Evolutionary conservation across 768 basidiomycete genomes (phyloP).

Genomic region (Artomyces pyxidatus): DNA sequence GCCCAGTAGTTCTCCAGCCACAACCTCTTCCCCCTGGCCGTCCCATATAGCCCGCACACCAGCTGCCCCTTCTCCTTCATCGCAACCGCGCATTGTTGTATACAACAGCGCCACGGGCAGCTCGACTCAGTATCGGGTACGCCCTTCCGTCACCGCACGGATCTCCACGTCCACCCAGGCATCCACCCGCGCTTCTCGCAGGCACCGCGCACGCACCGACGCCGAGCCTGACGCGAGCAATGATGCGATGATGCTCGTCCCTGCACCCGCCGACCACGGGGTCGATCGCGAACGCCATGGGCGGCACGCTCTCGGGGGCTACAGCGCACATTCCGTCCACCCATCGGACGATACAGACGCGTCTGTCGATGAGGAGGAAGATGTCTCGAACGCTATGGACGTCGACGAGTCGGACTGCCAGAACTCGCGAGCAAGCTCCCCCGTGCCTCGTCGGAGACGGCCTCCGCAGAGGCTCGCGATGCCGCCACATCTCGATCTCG

Average conservation of each 20-base stretch:
- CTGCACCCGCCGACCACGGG: conserved; percentile 43
- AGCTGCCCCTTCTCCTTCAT: neutral
- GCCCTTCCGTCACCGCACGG: neutral
- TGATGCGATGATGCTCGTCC: conserved; percentile 33
- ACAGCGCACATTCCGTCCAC: conserved; percentile 31
- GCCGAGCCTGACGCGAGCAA: conserved; percentile 20
- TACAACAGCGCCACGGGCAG: neutral
- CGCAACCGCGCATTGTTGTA: conserved; percentile 2
- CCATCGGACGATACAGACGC: neutral
- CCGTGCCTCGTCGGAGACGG: conserved; percentile 19
- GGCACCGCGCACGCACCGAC: neutral
- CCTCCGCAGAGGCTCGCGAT: conserved; percentile 1
- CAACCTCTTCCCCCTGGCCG: neutral
- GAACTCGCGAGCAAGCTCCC: conserved; percentile 39
- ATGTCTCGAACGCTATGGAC: conserved; percentile 17
- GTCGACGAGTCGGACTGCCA: conserved; percentile 43
- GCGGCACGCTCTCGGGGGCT: conserved; percentile 43
- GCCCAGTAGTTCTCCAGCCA: too few species aligned
- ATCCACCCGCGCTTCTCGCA: conserved; percentile 5
- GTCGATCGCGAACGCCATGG: conserved; percentile 56
- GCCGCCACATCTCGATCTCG: conserved; percentile 43
- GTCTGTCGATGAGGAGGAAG: conserved; percentile 15
- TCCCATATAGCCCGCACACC: neutral
- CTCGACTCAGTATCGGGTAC: neutral
- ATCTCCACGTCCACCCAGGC: conserved; percentile 5